Conservation (phyloP, 805 yeast species). For the Sugiyamaella mastotermitis region DNA sequence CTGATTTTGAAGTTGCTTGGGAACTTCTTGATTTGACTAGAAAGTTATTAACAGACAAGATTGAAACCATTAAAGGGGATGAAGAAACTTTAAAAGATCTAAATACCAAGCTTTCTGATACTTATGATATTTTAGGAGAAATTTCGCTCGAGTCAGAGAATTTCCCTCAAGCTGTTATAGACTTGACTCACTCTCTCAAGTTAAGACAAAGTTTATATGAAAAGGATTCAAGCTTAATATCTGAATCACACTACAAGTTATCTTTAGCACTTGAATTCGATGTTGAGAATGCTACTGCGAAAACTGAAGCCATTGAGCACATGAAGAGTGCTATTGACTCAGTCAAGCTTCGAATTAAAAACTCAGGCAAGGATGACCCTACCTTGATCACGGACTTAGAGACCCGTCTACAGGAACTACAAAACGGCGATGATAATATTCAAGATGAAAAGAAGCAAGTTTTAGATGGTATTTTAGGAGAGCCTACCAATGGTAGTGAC, state of each 20-base stretch:
- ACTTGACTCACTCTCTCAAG: slow-evolving; percentile 53
- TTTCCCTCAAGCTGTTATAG: slow-evolving; percentile 69
- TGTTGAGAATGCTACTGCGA: slow-evolving; percentile 44
- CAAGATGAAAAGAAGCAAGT: slow-evolving; percentile 14
- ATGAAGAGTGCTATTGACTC: slow-evolving; percentile 47
- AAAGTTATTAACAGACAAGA: slow-evolving; percentile 47
- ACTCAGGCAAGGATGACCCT: slow-evolving; percentile 35
- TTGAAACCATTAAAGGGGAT: slow-evolving; percentile 22
- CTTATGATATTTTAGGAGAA: slow-evolving; percentile 79
- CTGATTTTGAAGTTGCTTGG: slow-evolving; percentile 86
- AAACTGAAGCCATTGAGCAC: slow-evolving; percentile 48
- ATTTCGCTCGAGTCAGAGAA: slow-evolving; percentile 86
- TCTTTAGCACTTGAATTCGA: slow-evolving; percentile 73
- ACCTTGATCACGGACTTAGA: slow-evolving; percentile 29
- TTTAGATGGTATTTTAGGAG: slow-evolving; percentile 20
- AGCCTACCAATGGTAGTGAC: slow-evolving; percentile 4
- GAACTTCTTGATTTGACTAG: slow-evolving; percentile 77
- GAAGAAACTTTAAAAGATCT: slow-evolving; percentile 1
- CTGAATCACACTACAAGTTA: slow-evolving; percentile 76
- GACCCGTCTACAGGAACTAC: slow-evolving; percentile 24
- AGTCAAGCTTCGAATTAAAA: slow-evolving; percentile 37
- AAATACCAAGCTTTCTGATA: slow-evolving; percentile 56
- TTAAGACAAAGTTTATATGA: slow-evolving; percentile 49
- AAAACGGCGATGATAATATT: slow-evolving; percentile 9
- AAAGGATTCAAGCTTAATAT: slow-evolving; percentile 48